Base-by-base conservation (phyloP, 139 green algal species). In the Coelastrella sp. region DNA sequence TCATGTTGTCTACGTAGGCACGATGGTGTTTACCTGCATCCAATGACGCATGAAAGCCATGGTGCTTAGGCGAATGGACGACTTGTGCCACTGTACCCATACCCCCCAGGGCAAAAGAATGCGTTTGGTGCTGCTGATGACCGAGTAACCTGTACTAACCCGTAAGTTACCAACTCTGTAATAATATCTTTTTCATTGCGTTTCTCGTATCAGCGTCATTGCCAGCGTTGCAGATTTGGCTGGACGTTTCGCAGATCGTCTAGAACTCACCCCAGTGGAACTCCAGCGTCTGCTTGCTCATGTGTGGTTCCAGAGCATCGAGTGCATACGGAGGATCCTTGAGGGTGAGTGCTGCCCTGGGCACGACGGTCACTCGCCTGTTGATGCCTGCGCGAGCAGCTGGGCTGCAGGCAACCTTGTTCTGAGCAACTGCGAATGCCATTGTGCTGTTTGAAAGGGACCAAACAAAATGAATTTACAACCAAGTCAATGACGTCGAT, bases 211-310 rank as follows among this genome's bases (percentile, higher is more conserved):
- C 45, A 57, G 53, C 21, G 53, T 32, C 27, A 64, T 27, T 9
- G 53, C 53, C 21, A 64, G 30, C 53, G 53, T 64, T 21, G 53
- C 53, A 64, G 64, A 69, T 69, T n/a, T n/a, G n/a, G n/a, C n/a
- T n/a, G n/a, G n/a, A n/a, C 60, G 60, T 34, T 9, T 69, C 8
- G 45, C 8, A 53, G 8, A 64, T 64, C 53, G 53, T 64, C 53
- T 74, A 32, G 66, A 74, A 50, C 92, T 98, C 98, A 88, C 95
- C 96, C 89, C 91, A 98, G 90, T 99, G 96, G 74, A 96, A 94
- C 67, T 99, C 92, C 45, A 98, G 88, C 21, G 88, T 92, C 84
- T 86, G 41, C 85, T 94, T 92, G 87, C 72, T 91, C 87, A 97
- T 93, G 80, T 95, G 88, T 15, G 91, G 91, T 88, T 96, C 93